Evolutionary conservation across 108 stramenopile species (phyloP), one percentile per base, ranked within the genome.

Genomic region (Pseudonitzschia delicatissima): DNA sequence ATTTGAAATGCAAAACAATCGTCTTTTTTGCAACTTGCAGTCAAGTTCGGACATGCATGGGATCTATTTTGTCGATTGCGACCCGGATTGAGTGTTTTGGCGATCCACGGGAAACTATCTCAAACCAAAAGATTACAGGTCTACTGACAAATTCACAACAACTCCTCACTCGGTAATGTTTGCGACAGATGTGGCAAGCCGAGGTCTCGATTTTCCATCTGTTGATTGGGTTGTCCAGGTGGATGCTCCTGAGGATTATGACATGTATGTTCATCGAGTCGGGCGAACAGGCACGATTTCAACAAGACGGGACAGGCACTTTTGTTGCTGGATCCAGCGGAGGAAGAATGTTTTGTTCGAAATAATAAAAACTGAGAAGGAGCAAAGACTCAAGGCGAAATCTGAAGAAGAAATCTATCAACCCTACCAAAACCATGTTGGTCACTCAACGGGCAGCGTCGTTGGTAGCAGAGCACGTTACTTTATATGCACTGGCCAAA

Each of bases 171-270:
- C 97, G 18, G 97, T 96, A 9, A 31, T 99, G 62, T 94, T 99
- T 58, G 95, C 96, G 12, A 99, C 99, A 0, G 99, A 99, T 61
- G 91, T 99, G 7, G 98, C 97, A 4, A 87, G 95, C 2, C 77
- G 99, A 5, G 98, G 99, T 18, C 69, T 99, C 17, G 99, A 99
- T 59, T 99, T 99, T 72, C 97, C 97, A 0, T 69, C 75, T 25
- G 96, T 99, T 18, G 98, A 99, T 78, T 99, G 99, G 99, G 98
- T 99, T 9, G 83, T 98, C 5, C 97, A 99, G 80, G 88, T 83
- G 7, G 99, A 99, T 81, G 96, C 96, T 26, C 99, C 99, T 5
- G 98, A 99, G 73, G 98, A 99, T 77, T 73, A 84, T 4, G 88
- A 85, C 45, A 88, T 87, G 87, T 90, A 91, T 67, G 86, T 92